Percentiles rank a stretch among this genome's conserved stretches.
Evolutionary conservation across 495 filamentous ascomycete species (phyloP).

Genomic region (Alectoria sarmentosa): DNA sequence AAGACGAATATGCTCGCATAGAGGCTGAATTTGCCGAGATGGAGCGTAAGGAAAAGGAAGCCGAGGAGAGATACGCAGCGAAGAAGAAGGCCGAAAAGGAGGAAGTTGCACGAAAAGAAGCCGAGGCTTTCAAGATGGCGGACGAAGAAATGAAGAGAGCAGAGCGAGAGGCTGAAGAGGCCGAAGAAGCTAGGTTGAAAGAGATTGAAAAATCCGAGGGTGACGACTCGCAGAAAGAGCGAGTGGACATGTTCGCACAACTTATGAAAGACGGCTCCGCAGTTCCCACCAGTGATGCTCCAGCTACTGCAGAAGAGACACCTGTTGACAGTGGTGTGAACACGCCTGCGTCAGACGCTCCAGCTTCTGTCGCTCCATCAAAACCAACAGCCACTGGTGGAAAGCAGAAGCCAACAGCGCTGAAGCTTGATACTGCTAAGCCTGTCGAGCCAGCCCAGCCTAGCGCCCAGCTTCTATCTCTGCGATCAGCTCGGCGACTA

Average conservation of each 20-base stretch:
- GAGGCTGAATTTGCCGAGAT: conserved; percentile 45
- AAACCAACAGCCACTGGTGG: conserved; percentile 50
- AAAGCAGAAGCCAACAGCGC: conserved; percentile 63
- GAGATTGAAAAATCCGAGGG: conserved; percentile 39
- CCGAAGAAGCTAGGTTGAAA: conserved; percentile 46
- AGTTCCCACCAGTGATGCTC: conserved; percentile 39
- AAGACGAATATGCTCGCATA: conserved; percentile 45
- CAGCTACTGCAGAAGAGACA: conserved; percentile 31
- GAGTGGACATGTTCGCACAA: conserved; percentile 45
- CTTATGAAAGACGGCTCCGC: conserved; percentile 43
- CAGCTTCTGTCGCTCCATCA: conserved; percentile 47
- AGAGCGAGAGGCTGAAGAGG: conserved; percentile 50
- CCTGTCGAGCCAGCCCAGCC: conserved; percentile 81
- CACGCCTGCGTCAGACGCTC: conserved; percentile 49
- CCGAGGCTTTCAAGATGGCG: conserved; percentile 42
- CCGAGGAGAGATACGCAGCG: conserved; percentile 51
- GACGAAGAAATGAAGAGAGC: conserved; percentile 51
- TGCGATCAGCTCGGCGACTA: conserved; percentile 81
- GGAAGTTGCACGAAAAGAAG: conserved; percentile 54
- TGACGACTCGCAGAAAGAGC: conserved; percentile 36
- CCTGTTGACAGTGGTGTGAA: conserved; percentile 49
- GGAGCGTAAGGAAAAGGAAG: conserved; percentile 54
- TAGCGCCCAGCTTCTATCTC: conserved; percentile 82
- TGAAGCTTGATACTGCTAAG: conserved; percentile 79
- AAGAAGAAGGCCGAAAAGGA: conserved; percentile 56